Percentiles rank a stretch among this genome's conserved stretches.
These are phyloP conservation scores for Amylostereum chailletii DNA, from an alignment of 1,284 basidiomycete species.

Conservation along the genomic window DNA sequence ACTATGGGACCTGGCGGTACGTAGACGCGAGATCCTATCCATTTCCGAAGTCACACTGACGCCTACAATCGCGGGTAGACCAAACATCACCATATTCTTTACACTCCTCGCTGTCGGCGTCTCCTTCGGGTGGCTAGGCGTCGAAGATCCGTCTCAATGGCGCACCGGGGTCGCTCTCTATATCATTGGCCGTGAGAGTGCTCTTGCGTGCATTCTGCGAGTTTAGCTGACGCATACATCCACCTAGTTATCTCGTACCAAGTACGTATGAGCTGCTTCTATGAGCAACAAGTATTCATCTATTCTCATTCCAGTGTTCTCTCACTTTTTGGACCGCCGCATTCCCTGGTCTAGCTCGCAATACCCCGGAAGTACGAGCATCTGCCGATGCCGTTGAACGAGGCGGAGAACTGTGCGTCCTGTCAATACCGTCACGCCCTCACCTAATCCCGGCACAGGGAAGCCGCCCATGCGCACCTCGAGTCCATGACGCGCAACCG, in stretches of 20 bases:
- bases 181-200: slow-evolving; percentile 59
- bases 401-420: slow-evolving; percentile 37
- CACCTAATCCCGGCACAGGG: slow-evolving; percentile 23
- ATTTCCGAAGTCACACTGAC: background rate
- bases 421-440: background rate
- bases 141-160: slow-evolving; percentile 61
- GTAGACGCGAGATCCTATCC: slow-evolving; percentile 1
- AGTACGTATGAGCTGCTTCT: slow-evolving; percentile 21
- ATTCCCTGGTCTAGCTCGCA: slow-evolving; percentile 68
- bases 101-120: slow-evolving; percentile 60
- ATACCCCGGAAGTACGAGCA: slow-evolving; percentile 59
- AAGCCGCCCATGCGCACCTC: slow-evolving; percentile 47
- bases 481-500: slow-evolving; percentile 68
- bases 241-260: slow-evolving; percentile 69
- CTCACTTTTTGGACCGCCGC: slow-evolving; percentile 82
- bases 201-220: background rate
- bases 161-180: slow-evolving; percentile 62
- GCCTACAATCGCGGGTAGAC: background rate
- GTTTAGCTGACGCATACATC: background rate
- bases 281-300: background rate
- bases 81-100: slow-evolving; percentile 73
- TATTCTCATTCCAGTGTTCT: slow-evolving; percentile 36
- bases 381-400: slow-evolving; percentile 32
- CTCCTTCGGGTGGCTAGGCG: slow-evolving; percentile 72
- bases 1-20: slow-evolving; percentile 70